Conservation (phyloP, 179 eudicot genomes). For the Beta corolliflora region DNA sequence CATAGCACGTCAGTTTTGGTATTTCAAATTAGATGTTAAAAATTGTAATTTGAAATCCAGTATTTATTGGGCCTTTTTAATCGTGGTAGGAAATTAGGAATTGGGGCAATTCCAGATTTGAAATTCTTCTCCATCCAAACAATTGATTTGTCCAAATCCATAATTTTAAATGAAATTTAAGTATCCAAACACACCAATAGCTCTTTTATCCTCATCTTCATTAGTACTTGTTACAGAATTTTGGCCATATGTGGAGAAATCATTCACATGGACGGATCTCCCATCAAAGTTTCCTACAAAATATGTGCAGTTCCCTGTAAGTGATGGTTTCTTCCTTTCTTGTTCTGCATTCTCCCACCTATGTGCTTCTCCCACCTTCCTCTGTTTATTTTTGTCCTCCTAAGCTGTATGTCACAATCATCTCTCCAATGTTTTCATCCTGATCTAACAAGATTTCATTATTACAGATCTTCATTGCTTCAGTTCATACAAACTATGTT, state of each 20-base stretch:
- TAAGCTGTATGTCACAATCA: neutral
- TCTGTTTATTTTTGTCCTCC: neutral
- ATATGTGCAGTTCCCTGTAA: constrained; percentile 97
- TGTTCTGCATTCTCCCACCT: neutral
- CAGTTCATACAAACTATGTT: constrained; percentile 92
- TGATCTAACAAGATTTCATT: constrained; percentile 11
- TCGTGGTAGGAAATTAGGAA: too few relatives aligned
- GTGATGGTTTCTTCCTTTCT: constrained; percentile 18
- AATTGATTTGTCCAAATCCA: too few relatives aligned
- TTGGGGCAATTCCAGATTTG: too few relatives aligned
- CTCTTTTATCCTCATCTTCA: constrained; percentile 5
- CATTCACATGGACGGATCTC: constrained; percentile 95
- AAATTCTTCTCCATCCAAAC: too few relatives aligned
- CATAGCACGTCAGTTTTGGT: too few relatives aligned
- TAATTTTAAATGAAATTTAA: too few relatives aligned
- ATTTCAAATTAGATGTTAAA: too few relatives aligned
- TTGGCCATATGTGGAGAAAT: constrained; percentile 95
- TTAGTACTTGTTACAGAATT: constrained; percentile 60
- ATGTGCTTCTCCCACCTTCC: neutral
- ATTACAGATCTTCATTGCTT: constrained; percentile 73
- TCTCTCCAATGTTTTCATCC: neutral
- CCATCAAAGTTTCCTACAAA: constrained; percentile 98
- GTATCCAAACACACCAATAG: neutral
- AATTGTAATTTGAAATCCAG: too few relatives aligned
- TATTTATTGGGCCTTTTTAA: too few relatives aligned